Evolutionary conservation across 2,329 filamentous ascomycete species (phyloP), one percentile per base, ranked within the genome.

Genomic region (Plenodomus lindquistii): DNA sequence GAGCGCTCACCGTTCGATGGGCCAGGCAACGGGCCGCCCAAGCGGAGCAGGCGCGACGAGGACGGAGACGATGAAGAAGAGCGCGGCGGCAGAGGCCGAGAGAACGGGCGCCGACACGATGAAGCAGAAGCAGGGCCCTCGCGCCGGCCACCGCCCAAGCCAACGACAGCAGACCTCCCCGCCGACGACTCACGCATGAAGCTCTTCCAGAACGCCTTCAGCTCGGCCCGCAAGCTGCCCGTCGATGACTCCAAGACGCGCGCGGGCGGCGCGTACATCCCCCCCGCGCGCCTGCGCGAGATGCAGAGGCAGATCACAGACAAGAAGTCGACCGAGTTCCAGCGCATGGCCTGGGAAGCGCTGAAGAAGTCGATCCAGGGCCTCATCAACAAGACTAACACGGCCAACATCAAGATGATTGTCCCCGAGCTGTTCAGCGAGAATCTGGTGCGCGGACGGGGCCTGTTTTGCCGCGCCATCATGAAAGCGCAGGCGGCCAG

Each of bases 331-430:
- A 95, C 96, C 74, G 94, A 97, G 76, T 97, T 96, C 70, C 94
- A 97, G 81, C 89, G 94, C 64, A 96, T 99, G 90, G 91, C 92
- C 8, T 99, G 94, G 94, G 94, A 99, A 75, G 93, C 93, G 11
- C 78, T 99, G 67, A 99, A 99, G 79, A 99, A 99, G 79, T 94
- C 89, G 40, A 96, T 99, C 76, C 97, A 99, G 70, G 94, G 94
- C 63, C 78, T 99, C 58, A 96, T 99, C 81, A 99, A 99, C 82
- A 99, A 99, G 79, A 89, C 97, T 79, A 97, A 97, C 75, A 89
- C 93, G 46, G 90, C 89, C 27, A 99, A 99, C 73, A 97, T 99
- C 81, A 97, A 99, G 75, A 84, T 89, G 68, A 97, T 99, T 54
- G 91, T 97, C 19, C 93, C 93, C 1, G 94, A 99, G 75, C 80